Conservation (phyloP, 805 yeast genomes). For the Ogataea methylovora region DNA sequence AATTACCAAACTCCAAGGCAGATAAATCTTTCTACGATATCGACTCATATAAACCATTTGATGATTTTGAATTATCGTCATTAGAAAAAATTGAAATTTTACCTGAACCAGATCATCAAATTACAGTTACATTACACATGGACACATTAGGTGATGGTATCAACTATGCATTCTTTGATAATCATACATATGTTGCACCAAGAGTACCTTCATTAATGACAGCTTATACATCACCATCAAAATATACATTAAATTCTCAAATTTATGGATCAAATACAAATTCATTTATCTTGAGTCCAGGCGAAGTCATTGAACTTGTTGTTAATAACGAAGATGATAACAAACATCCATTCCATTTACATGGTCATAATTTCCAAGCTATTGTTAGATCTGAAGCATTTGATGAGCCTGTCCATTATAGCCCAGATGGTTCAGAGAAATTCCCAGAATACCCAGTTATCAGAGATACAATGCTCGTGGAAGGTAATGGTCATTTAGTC, state of each 20-base stretch:
- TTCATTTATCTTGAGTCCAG: constrained; percentile 48
- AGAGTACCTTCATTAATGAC: constrained; percentile 65
- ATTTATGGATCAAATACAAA: constrained; percentile 73
- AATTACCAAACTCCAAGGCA: constrained; percentile 15
- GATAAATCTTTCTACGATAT: constrained; percentile 13
- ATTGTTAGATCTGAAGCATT: constrained; percentile 56
- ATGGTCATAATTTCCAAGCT: constrained; percentile 84
- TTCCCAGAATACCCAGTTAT: constrained; percentile 53
- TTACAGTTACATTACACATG: constrained; percentile 55
- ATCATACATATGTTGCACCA: constrained; percentile 56
- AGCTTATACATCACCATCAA: constrained; percentile 52
- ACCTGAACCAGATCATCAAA: constrained; percentile 55
- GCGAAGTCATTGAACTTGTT: constrained; percentile 67
- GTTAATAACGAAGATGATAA: constrained; percentile 81
- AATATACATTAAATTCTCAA: constrained; percentile 33
- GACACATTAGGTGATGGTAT: constrained; percentile 66
- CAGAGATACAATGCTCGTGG: constrained; percentile 67
- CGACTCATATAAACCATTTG: constrained; percentile 26
- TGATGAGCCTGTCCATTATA: constrained; percentile 48
- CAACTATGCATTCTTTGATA: constrained; percentile 71
- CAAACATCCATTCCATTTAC: constrained; percentile 93
- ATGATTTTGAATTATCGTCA: constrained; percentile 42
- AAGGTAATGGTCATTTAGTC: constrained; percentile 61
- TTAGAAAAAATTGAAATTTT: constrained; percentile 30
- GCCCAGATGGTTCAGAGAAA: constrained; percentile 2